A percentile compares a stretch with the other conserved stretches of the same genome.
phyloP scores from a whole-genome alignment of 352 stramenopile species.

The Pythium dissimile region DNA sequence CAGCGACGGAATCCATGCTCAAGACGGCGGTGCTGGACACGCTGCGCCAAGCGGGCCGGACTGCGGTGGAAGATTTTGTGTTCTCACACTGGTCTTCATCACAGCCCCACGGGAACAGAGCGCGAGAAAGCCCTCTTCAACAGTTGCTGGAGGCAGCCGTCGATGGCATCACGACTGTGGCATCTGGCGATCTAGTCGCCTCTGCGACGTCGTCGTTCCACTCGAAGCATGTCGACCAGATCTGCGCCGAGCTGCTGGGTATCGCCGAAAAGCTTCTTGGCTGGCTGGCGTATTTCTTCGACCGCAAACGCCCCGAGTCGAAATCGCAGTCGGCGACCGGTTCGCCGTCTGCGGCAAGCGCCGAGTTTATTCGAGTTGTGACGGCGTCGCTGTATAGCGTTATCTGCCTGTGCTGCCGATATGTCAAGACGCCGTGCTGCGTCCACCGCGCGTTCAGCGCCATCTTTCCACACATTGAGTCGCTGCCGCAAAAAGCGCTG shows the following conservation, averaged over 20 bases:
- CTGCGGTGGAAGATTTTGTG: constrained; percentile 59
- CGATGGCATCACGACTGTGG: constrained; percentile 46
- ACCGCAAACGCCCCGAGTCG: constrained; percentile 34
- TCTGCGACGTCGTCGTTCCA: constrained; percentile 46
- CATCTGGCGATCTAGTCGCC: constrained; percentile 51
- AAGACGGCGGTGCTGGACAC: constrained; percentile 40
- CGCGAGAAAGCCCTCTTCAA: constrained; percentile 33
- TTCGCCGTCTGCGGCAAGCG: constrained; percentile 4
- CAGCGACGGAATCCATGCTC: constrained; percentile 33
- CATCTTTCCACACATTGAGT: constrained; percentile 72
- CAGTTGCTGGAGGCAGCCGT: constrained; percentile 58
- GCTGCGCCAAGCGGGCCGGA: constrained; percentile 41
- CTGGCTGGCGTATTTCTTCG: constrained; percentile 65
- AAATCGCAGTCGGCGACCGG: neutral
- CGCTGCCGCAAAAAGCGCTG: constrained; percentile 44
- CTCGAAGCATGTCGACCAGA: constrained; percentile 63
- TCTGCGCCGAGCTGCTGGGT: constrained; percentile 54
- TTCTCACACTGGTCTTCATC: constrained; percentile 38
- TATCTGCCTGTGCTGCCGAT: constrained; percentile 61
- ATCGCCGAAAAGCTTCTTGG: constrained; percentile 47
- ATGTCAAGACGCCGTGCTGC: constrained; percentile 67
- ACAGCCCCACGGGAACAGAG: neutral
- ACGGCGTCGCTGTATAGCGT: constrained; percentile 71
- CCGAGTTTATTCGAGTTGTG: constrained; percentile 60
- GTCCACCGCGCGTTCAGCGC: constrained; percentile 52